Conservation (phyloP, 2,329 filamentous ascomycete genomes). For the Pseudogymnoascus sp. region DNA sequence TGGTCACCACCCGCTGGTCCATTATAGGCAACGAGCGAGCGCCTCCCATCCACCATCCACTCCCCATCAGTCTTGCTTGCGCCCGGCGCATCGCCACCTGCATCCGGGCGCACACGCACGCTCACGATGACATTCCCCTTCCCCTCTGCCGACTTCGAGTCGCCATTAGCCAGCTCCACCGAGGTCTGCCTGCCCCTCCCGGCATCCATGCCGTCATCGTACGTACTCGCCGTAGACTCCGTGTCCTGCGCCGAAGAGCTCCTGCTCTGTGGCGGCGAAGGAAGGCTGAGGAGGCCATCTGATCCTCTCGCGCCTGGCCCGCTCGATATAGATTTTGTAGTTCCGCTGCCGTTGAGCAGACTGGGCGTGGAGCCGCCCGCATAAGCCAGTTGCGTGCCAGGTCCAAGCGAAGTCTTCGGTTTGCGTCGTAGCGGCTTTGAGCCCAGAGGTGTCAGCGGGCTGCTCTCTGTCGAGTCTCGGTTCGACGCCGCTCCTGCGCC, state of each 20-base stretch:
- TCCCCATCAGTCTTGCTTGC: slow-evolving; percentile 61
- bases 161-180: slow-evolving; percentile 24
- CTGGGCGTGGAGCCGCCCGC: slow-evolving; percentile 50
- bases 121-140: slow-evolving; percentile 97
- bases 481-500: slow-evolving; percentile 28
- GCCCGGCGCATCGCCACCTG: slow-evolving; percentile 48
- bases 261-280: slow-evolving; percentile 79
- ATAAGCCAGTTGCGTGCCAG: slow-evolving; percentile 27
- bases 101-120: slow-evolving; percentile 83
- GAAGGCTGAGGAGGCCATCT: slow-evolving; percentile 66
- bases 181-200: slow-evolving; percentile 26
- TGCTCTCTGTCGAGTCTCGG: slow-evolving; percentile 22
- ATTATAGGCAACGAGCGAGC: slow-evolving; percentile 71
- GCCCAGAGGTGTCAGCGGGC: slow-evolving; percentile 12
- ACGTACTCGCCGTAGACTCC: slow-evolving; percentile 83
- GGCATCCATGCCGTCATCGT: slow-evolving; percentile 70
- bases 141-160: slow-evolving; percentile 51
- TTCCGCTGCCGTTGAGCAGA: slow-evolving; percentile 69
- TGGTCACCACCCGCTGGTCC: slow-evolving; percentile 91
- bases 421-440: slow-evolving; percentile 22
- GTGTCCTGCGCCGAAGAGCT: slow-evolving; percentile 90
- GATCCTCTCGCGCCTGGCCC: slow-evolving; percentile 56
- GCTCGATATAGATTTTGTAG: slow-evolving; percentile 63
- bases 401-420: slow-evolving; percentile 26
- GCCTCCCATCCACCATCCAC: slow-evolving; percentile 85